Evolutionary conservation across 805 yeast genomes (phyloP).

Genomic region (Candida arabinofermentans): DNA sequence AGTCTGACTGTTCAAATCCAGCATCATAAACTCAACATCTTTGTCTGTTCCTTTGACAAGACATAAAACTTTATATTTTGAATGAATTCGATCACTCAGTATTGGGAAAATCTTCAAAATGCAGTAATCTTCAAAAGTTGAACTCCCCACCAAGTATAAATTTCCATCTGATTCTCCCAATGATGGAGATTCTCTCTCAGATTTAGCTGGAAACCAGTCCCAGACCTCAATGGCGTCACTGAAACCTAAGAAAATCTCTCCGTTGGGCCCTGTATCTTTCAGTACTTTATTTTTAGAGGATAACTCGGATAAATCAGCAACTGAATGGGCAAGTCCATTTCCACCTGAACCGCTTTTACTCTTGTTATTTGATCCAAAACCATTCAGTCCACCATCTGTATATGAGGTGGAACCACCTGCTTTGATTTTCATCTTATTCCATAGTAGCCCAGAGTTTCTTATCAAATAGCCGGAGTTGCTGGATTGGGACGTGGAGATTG

Average conservation of each 20-base stretch:
- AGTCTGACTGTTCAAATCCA: slow-evolving; percentile 8
- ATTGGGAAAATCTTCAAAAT: slow-evolving; percentile 22
- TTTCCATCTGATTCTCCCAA: slow-evolving; percentile 9
- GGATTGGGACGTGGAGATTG: neutral
- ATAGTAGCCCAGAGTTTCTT: slow-evolving; percentile 11
- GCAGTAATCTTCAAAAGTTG: slow-evolving; percentile 10
- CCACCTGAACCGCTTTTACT: neutral
- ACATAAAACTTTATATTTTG: slow-evolving; percentile 20
- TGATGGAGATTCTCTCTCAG: neutral
- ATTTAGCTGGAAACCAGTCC: slow-evolving; percentile 34
- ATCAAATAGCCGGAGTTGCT: slow-evolving; percentile 7
- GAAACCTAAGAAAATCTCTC: slow-evolving; percentile 33
- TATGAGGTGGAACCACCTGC: neutral
- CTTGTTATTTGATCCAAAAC: neutral
- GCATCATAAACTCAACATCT: slow-evolving; percentile 11
- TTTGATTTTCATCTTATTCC: slow-evolving; percentile 14
- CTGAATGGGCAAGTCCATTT: neutral
- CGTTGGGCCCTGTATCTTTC: slow-evolving; percentile 34
- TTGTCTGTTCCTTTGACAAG: slow-evolving; percentile 16
- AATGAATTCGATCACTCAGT: slow-evolving; percentile 16
- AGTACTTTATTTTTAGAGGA: slow-evolving; percentile 1
- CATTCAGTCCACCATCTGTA: neutral
- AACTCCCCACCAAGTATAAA: slow-evolving; percentile 26
- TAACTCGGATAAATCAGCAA: neutral
- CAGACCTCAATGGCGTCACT: slow-evolving; percentile 33